A percentile compares a stretch with the other conserved stretches of the same genome.
Evolutionary conservation across 345 rosid species (phyloP).

Genomic region (Salix koriyanagi): DNA sequence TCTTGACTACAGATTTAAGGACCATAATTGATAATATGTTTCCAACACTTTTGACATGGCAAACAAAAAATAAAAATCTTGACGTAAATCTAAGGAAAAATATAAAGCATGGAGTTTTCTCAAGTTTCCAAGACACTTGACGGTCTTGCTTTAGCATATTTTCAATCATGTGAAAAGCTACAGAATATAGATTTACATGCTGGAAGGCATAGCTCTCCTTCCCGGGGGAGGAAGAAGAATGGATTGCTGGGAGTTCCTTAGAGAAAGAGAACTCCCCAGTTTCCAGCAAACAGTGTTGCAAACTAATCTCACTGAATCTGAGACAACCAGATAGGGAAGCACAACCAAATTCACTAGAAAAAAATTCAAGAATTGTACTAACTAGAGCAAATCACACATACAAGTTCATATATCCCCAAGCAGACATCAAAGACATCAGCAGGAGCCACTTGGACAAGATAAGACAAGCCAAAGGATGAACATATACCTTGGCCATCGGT

Average conservation of each 20-base stretch:
- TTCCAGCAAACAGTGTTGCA: no score
- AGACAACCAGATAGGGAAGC: not conserved
- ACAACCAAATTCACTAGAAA: not conserved
- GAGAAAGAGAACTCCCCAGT: not conserved
- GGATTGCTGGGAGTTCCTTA: not conserved
- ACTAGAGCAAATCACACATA: not conserved
- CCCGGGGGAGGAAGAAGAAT: not conserved
- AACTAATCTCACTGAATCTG: not conserved
- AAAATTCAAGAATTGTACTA: not conserved
- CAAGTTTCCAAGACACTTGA: not conserved
- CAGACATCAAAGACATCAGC: not conserved
- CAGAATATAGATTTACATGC: not conserved
- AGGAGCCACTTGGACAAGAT: not conserved
- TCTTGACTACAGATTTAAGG: not conserved
- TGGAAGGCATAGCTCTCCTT: not conserved
- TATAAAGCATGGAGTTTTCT: not conserved
- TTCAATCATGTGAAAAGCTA: not conserved
- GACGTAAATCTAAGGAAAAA: not conserved
- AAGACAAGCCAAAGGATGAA: not conserved
- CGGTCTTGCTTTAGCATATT: not conserved
- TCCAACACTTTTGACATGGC: not conserved
- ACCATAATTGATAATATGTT: not conserved
- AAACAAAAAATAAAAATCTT: not conserved
- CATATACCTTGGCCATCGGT: conserved; percentile 88
- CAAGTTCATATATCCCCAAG: not conserved